A percentile compares a stretch with the other conserved stretches of the same genome.
Evolutionary conservation across 345 rosid species (phyloP).

Genomic region (Chamaenerion angustifolium): DNA sequence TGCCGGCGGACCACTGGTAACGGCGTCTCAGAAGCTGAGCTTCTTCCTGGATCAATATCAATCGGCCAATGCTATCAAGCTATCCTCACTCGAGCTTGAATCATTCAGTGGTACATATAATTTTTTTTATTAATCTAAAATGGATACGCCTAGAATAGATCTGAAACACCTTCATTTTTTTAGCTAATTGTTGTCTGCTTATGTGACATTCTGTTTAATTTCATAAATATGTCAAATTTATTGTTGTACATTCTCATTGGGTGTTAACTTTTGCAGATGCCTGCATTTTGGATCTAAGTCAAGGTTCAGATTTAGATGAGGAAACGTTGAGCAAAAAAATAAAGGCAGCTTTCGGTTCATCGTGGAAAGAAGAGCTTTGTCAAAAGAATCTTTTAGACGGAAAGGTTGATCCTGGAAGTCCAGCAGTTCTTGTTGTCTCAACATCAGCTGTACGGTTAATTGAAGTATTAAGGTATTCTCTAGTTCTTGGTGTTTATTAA

Average conservation of each 20-base stretch:
- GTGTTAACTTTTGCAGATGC: conserved; percentile 25
- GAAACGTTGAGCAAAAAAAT: conserved; percentile 30
- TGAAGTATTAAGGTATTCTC: conserved; percentile 45
- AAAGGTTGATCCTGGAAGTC: conserved; percentile 47
- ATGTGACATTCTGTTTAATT: not conserved
- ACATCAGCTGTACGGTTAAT: conserved; percentile 66
- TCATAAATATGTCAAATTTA: not conserved
- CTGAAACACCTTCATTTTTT: not conserved
- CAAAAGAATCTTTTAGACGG: conserved; percentile 39
- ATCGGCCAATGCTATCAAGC: conserved; percentile 41
- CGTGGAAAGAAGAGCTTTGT: conserved; percentile 49
- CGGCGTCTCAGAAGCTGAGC: conserved; percentile 35
- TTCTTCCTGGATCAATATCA: conserved; percentile 40
- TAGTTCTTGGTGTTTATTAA: not conserved
- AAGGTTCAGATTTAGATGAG: conserved; percentile 31
- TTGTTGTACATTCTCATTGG: not conserved
- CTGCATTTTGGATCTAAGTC: conserved; percentile 38
- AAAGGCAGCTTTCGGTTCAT: conserved; percentile 42
- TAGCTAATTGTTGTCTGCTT: not conserved
- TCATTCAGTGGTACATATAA: conserved; percentile 32
- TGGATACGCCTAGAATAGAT: not conserved
- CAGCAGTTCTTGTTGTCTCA: conserved; percentile 49
- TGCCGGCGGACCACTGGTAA: conserved; percentile 3
- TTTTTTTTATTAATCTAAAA: not conserved
- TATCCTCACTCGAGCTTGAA: conserved; percentile 63